These are phyloP conservation scores for Iris pallida DNA, from an alignment of 116 monocot species.

Conservation along the genomic window DNA sequence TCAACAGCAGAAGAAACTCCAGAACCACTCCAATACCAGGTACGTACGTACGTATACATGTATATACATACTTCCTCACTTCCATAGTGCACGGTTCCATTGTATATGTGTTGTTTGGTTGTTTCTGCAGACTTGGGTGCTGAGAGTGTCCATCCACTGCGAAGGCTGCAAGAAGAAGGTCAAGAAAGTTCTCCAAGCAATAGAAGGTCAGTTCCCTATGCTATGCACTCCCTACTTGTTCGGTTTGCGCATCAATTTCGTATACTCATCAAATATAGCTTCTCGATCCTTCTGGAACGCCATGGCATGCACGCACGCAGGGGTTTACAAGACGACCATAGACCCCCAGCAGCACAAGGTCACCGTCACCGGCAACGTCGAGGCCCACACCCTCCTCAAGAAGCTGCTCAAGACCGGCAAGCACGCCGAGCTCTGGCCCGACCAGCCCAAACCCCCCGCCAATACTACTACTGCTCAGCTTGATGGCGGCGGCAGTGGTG, in stretches of 20 bases:
- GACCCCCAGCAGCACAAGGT: constrained; percentile 36
- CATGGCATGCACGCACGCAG: too few species aligned
- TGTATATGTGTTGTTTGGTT: not conserved
- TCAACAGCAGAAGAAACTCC: constrained; percentile 2
- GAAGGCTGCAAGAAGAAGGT: constrained; percentile 84
- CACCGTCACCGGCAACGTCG: constrained; percentile 34
- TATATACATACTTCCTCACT: too few species aligned
- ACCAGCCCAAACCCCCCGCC: not conserved
- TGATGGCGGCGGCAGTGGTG: too few species aligned
- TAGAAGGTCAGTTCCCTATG: constrained; percentile 75
- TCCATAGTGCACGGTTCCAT: too few species aligned
- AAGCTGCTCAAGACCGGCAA: constrained; percentile 40
- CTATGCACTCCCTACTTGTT: too few species aligned
- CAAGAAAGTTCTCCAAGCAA: constrained; percentile 71
- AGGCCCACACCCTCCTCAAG: constrained; percentile 25
- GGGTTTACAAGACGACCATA: constrained; percentile 30
- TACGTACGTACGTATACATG: not conserved
- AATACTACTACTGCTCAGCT: too few species aligned
- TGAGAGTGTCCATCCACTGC: constrained; percentile 88
- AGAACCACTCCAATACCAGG: constrained; percentile 4
- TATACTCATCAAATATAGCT: too few species aligned
- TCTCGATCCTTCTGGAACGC: too few species aligned
- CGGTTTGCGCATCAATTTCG: too few species aligned
- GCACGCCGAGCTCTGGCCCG: constrained; percentile 40
- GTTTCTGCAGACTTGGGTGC: constrained; percentile 45